These are phyloP conservation scores for Talaromyces liani DNA, from an alignment of 495 filamentous ascomycete genomes.

Conservation along the genomic window DNA sequence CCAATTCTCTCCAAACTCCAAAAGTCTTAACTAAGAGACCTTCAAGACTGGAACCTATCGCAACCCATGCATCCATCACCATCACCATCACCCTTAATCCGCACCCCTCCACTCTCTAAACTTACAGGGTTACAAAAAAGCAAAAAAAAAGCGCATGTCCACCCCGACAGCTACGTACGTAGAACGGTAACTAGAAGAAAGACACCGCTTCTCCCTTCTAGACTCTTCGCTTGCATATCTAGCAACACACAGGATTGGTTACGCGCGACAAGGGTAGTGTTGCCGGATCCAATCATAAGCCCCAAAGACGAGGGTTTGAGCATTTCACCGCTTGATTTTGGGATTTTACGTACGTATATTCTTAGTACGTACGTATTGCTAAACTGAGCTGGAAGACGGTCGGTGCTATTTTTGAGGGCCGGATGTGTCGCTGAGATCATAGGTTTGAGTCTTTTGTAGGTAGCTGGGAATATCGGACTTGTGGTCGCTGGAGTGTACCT, in stretches of 20 bases:
- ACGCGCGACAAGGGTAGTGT: neutral
- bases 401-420: neutral
- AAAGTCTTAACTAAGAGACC: too few relatives aligned
- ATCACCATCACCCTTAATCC: neutral
- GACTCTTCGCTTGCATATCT: constrained; percentile 1
- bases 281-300: neutral
- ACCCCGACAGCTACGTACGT: too few relatives aligned
- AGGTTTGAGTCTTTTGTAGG: neutral
- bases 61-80: neutral
- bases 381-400: too few relatives aligned
- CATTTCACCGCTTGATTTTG: constrained; percentile 1
- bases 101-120: neutral
- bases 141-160: too few relatives aligned
- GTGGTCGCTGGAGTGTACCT: neutral
- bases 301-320: neutral
- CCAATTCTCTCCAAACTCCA: too few relatives aligned
- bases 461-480: neutral
- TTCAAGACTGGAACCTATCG: neutral
- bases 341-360: neutral
- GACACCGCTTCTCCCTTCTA: constrained; percentile 3
- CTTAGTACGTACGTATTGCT: too few relatives aligned
- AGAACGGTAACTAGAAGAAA: too few relatives aligned
- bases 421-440: neutral
- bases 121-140: neutral
- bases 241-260: neutral